Evolutionary conservation across 148 eudicot species (phyloP), one percentile per base, ranked within the genome.

Genomic region (Diospyros lotus): DNA sequence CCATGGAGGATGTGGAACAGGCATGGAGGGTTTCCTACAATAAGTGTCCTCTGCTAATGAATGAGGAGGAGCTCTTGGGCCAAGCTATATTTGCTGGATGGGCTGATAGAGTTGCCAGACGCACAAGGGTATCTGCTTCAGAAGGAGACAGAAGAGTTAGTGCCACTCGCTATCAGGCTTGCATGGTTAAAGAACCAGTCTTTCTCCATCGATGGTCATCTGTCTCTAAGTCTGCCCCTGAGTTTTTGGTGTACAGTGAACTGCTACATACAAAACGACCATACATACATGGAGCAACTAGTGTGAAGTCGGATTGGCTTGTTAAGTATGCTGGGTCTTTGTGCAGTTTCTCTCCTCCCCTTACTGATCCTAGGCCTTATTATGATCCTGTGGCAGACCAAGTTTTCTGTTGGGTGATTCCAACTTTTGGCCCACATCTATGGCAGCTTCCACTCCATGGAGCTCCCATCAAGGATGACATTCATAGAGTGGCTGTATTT

Each of bases 81-180:
- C 91, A 86, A 82, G 93, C 98, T 60, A 93, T 96, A 58, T 96
- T 98, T 84, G 91, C 93, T 50, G 98, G 99, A 66, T 96, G 98
- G 99, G 94, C 89, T 50, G 98, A 93, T 79, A 86, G 94, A 81
- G 91, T 93, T 74, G 99, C 98, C 43, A 93, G 85, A 76, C 90
- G 89, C 52, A 71, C 79, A 1, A 88, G 75, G 79, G 73, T 69
- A 44, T 73, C 77, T 67, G 59, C 64, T 44, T 62, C 82, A 1
- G 88, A 87, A 38, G 88, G 73, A 66, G 99, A 83, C 12, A 84
- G 72, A 72, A 89, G 85, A 74, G 87, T 83, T 41, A 85, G 82
- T 52, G 89, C 94, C 18, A 80, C 74, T 72, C 78, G 90, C 39
- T 95, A 95, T 75, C 91, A 91, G 69, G 93, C 89, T 72, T 86